phyloP scores from a whole-genome alignment of 495 filamentous ascomycete species.

The Xylaria bambusicola region DNA sequence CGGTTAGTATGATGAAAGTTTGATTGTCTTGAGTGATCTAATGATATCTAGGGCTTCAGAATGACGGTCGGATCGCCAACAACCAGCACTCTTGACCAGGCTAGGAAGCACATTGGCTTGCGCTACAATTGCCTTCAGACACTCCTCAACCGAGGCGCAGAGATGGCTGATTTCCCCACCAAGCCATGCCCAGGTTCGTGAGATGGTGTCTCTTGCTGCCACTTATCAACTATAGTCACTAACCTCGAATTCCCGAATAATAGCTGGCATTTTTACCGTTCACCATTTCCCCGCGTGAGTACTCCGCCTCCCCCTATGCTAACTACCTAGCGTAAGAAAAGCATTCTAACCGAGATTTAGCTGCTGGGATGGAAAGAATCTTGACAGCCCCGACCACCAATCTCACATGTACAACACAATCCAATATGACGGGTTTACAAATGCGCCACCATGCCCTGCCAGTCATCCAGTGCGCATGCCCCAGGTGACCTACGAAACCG shows the following conservation, averaged over 20 bases:
- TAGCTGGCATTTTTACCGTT: constrained; percentile 43
- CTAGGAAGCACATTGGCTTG: constrained; percentile 42
- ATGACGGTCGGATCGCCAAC: constrained; percentile 55
- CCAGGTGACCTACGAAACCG: constrained; percentile 54
- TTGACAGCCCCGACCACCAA: constrained; percentile 59
- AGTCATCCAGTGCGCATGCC: constrained; percentile 47
- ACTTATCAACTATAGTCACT: neutral
- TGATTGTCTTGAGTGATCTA: neutral
- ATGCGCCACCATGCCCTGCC: constrained; percentile 48
- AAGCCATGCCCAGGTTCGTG: constrained; percentile 46
- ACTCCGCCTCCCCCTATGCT: neutral
- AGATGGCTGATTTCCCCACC: constrained; percentile 50
- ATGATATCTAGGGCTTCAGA: constrained; percentile 48
- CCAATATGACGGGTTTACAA: constrained; percentile 40
- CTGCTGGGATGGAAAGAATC: constrained; percentile 61
- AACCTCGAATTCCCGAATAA: neutral
- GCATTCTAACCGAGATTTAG: constrained; percentile 26
- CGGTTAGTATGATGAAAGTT: constrained; percentile 32
- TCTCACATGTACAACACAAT: constrained; percentile 55
- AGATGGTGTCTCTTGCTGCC: too few relatives aligned
- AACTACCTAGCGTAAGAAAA: neutral
- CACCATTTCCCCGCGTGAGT: constrained; percentile 57
- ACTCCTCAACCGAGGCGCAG: constrained; percentile 43
- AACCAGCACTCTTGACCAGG: constrained; percentile 31
- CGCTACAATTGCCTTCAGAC: constrained; percentile 50